A percentile compares a stretch with the other conserved stretches of the same genome.
Conservation (phyloP, 805 yeast species). For the Allodekkera sacchari region DNA sequence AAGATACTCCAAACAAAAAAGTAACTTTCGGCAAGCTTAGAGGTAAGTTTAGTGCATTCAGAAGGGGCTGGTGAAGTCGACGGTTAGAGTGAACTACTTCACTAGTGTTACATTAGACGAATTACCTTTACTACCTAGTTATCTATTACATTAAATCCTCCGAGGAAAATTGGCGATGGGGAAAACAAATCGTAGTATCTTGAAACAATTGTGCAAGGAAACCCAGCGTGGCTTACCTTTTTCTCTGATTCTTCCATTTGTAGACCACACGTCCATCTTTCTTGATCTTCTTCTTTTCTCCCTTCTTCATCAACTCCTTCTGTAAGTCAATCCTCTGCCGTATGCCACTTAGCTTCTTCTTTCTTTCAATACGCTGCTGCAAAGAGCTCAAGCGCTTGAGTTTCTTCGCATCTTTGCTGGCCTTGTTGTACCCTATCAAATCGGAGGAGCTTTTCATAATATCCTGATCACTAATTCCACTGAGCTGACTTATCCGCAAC, state of each 20-base stretch:
- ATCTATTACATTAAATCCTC: too few species aligned
- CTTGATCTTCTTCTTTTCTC: conserved; percentile 69
- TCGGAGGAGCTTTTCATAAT: conserved; percentile 12
- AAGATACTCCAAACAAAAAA: too few species aligned
- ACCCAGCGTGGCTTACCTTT: conserved; percentile 28
- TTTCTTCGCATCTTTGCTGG: conserved; percentile 38
- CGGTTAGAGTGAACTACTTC: too few species aligned
- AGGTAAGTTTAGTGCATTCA: too few species aligned
- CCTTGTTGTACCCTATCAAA: conserved; percentile 13
- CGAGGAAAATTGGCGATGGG: too few species aligned
- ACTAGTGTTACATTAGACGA: too few species aligned
- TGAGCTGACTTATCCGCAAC: conserved; percentile 52
- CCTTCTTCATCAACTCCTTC: conserved; percentile 84
- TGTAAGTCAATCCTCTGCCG: conserved; percentile 69
- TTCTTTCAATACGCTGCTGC: conserved; percentile 62
- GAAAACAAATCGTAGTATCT: too few species aligned
- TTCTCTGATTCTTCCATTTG: conserved; percentile 82
- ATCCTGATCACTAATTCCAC: conserved; percentile 26
- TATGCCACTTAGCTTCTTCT: conserved; percentile 55
- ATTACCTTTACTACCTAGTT: too few species aligned
- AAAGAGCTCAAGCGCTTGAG: conserved; percentile 52
- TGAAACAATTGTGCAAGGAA: too few species aligned
- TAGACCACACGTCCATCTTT: conserved; percentile 60
- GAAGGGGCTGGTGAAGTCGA: too few species aligned
- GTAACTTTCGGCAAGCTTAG: too few species aligned